Base-by-base conservation (phyloP, 768 basidiomycete species). In the Lactarius psammicola region DNA sequence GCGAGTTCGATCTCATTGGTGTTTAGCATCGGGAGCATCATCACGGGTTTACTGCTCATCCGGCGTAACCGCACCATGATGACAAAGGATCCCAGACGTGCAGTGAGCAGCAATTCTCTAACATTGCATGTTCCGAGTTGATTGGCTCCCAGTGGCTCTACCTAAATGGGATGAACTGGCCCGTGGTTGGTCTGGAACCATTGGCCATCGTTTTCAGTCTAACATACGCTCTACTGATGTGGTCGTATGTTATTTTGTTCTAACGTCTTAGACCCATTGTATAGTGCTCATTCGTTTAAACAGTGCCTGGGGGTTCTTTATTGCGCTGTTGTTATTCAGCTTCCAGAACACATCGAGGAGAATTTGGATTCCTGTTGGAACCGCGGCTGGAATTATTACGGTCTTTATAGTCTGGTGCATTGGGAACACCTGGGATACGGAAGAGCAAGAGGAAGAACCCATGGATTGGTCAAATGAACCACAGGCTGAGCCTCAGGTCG, bases 211-310 rank as follows among this genome's bases (percentile, higher is more conserved):
- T 84, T 60, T 85, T 84, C 64, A 81, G 82, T 64, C 69, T 87
- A 13, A 85, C 85, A 0, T 82, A 84, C 63, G 81, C 83, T 1
- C 74, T 86, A 26, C 75, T 87, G 49, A 80, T 87, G 77, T 87
- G 84, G 85, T 80, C 79, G 85, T 85, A 69, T 74, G 84, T 79
- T 4, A 10, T 55, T 17, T 26, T 33, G 23, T 17, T n/a, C n/a
- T n/a, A n/a, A 20, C 15, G 23, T 31, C 28, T 15, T 36, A 17
- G 5, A 20, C 15, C 23, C 11, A 38, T 15, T 26, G 18, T n/a
- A 44, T n/a, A 38, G 31, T 54, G 31, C 42, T 42, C 26, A 49
- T 62, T 26, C 20, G 58, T 23, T 28, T 53, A 20, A 10, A 17
- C 42, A 82, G 80, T 18, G 78, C 78, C 75, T 68, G 78, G 3